Percentiles rank a stretch among this genome's conserved stretches.
Conservation (phyloP, 257 asterid genomes). For the Solanum chmielewskii region DNA sequence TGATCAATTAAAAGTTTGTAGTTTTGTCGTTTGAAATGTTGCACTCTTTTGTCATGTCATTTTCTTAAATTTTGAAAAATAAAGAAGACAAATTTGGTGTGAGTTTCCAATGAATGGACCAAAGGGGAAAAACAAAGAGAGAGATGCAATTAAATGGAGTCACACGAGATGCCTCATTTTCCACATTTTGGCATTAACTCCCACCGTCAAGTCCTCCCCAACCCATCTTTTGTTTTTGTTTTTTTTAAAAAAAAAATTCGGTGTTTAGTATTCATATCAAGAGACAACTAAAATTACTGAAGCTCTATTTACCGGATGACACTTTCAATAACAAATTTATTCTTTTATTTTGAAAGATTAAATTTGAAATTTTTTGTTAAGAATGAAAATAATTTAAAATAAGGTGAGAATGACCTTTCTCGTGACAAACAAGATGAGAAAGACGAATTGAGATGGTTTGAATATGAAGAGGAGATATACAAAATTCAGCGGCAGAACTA, state of each 20-base stretch:
- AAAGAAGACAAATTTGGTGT: neutral
- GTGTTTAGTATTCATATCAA: too few species aligned
- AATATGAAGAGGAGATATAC: neutral
- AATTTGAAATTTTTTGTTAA: too few species aligned
- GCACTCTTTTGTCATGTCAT: neutral
- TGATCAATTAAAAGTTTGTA: neutral
- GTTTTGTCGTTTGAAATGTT: neutral
- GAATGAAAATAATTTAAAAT: too few species aligned
- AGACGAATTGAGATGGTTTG: neutral
- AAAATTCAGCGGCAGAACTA: too few species aligned
- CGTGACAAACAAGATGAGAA: neutral
- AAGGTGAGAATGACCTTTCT: too few species aligned
- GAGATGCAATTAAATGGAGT: neutral
- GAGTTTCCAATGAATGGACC: neutral
- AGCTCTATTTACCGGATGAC: too few species aligned
- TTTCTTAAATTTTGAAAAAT: neutral
- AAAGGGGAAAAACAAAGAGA: neutral
- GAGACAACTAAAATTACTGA: neutral
- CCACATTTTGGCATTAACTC: neutral
- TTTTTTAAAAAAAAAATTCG: too few species aligned
- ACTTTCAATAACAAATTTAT: accelerated
- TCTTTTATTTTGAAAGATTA: too few species aligned
- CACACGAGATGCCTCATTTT: neutral
- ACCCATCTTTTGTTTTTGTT: neutral
- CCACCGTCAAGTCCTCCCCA: neutral